These are phyloP conservation scores for Dorcoceras hygrometricum DNA, from an alignment of 257 asterid genomes.

Conservation along the genomic window DNA sequence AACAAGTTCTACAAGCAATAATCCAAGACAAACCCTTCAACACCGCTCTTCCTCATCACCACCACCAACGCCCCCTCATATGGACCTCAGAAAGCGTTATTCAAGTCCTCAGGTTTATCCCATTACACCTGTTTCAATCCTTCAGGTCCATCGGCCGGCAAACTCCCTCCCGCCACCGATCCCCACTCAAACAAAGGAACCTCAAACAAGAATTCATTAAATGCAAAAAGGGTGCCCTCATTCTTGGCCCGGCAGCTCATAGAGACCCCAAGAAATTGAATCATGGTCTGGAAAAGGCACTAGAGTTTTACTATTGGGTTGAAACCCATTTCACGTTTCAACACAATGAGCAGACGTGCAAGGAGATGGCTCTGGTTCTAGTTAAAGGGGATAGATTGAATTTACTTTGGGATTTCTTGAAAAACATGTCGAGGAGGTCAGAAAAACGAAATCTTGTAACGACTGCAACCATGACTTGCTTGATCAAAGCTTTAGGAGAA, in stretches of 20 bases:
- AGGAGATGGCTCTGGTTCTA: constrained; percentile 79
- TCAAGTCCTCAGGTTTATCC: constrained; percentile 67
- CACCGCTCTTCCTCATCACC: constrained; percentile 24
- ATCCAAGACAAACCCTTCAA: constrained; percentile 63
- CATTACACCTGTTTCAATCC: constrained; percentile 65
- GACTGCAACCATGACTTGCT: constrained; percentile 64
- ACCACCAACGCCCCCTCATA: constrained; percentile 19
- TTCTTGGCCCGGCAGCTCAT: constrained; percentile 88
- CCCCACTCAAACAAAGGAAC: constrained; percentile 70
- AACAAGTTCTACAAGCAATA: constrained; percentile 58
- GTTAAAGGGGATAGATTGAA: constrained; percentile 67
- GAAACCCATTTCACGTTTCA: constrained; percentile 50
- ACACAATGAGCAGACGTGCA: constrained; percentile 77
- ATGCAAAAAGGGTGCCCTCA: constrained; percentile 42
- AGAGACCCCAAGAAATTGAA: constrained; percentile 57
- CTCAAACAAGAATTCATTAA: constrained; percentile 47
- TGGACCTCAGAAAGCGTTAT: constrained; percentile 66
- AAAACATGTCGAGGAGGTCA: constrained; percentile 61
- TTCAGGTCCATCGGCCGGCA: constrained; percentile 83
- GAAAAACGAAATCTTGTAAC: constrained; percentile 43
- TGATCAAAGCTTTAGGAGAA: constrained; percentile 81
- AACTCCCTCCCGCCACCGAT: constrained; percentile 66
- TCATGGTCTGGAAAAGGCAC: constrained; percentile 69
- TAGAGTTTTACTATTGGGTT: constrained; percentile 83
- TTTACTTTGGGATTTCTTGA: constrained; percentile 71